A percentile compares a stretch with the other conserved stretches of the same genome.
Evolutionary conservation across 768 basidiomycete genomes (phyloP).

Genomic region (Cubamyces sp.): DNA sequence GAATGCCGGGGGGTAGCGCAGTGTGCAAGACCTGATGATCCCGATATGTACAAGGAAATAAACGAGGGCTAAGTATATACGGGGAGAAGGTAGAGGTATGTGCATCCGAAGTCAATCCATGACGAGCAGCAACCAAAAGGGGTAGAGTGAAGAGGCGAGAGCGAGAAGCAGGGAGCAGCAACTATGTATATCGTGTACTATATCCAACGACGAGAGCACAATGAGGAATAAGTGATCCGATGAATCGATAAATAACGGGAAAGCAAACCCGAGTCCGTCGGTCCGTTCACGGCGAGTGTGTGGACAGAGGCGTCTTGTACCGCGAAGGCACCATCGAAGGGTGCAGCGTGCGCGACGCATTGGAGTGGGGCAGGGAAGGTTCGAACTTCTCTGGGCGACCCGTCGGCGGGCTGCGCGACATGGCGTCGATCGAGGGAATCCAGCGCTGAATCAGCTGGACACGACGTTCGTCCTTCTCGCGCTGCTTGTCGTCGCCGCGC

Average conservation of each 20-base stretch:
- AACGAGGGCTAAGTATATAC: constrained; percentile 41
- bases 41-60: constrained; percentile 26
- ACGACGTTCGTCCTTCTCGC: constrained; percentile 40
- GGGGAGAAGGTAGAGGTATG: constrained; percentile 28
- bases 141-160: constrained; percentile 27
- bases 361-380: constrained; percentile 1
- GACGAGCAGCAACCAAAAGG: constrained; percentile 27
- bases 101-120: constrained; percentile 29
- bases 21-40: constrained; percentile 23
- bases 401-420: constrained; percentile 37
- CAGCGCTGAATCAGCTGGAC: constrained; percentile 57
- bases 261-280: constrained; percentile 28
- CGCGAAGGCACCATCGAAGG: constrained; percentile 28
- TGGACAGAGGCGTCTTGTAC: constrained; percentile 37
- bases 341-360: constrained; percentile 8
- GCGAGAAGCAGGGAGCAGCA: constrained; percentile 33
- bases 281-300: constrained; percentile 28
- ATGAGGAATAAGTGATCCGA: constrained; percentile 28
- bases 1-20: constrained; percentile 25
- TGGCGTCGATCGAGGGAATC: constrained; percentile 51
- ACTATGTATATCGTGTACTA: constrained; percentile 34
- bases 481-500: constrained; percentile 38
- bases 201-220: constrained; percentile 29
- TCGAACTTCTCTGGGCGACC: constrained; percentile 33
- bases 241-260: constrained; percentile 25